These are phyloP conservation scores for Nidula microcarpa DNA, from an alignment of 768 basidiomycete genomes.

Conservation along the genomic window DNA sequence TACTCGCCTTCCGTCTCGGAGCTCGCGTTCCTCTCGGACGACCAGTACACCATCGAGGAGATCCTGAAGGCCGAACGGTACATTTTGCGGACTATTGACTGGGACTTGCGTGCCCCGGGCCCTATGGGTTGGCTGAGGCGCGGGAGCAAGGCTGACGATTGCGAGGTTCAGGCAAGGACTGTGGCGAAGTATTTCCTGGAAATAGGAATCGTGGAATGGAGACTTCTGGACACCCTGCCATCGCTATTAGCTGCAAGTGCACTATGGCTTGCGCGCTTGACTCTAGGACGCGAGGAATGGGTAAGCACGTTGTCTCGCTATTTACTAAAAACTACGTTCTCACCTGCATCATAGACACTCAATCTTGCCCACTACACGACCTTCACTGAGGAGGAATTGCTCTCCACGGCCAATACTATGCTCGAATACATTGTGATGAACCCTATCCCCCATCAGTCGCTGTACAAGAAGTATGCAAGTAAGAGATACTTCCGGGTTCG, in stretches of 20 bases:
- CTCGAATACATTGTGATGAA: conserved; percentile 76
- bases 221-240: conserved; percentile 70
- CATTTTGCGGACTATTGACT: conserved; percentile 80
- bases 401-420: conserved; percentile 84
- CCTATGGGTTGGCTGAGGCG: conserved; percentile 87
- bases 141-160: conserved; percentile 91
- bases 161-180: conserved; percentile 81
- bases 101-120: conserved; percentile 83
- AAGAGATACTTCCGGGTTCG: conserved; percentile 82
- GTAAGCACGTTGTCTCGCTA: conserved; percentile 36
- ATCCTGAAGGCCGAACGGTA: conserved; percentile 89
- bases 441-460: conserved; percentile 67
- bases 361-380: conserved; percentile 87
- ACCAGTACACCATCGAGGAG: conserved; percentile 72
- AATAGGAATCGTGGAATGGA: conserved; percentile 77
- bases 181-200: conserved; percentile 91
- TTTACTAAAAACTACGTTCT: conserved; percentile 2
- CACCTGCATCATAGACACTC: conserved; percentile 52
- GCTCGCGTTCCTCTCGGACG: conserved; percentile 77
- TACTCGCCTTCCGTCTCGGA: conserved; percentile 81
- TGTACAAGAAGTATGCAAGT: conserved; percentile 86
- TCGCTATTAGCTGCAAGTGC: conserved; percentile 81
- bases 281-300: conserved; percentile 82
- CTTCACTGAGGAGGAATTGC: conserved; percentile 74
- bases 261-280: conserved; percentile 81